Conservation (phyloP, 371 early-diverging fungal species). For the Lichtheimia hyalospora region DNA sequence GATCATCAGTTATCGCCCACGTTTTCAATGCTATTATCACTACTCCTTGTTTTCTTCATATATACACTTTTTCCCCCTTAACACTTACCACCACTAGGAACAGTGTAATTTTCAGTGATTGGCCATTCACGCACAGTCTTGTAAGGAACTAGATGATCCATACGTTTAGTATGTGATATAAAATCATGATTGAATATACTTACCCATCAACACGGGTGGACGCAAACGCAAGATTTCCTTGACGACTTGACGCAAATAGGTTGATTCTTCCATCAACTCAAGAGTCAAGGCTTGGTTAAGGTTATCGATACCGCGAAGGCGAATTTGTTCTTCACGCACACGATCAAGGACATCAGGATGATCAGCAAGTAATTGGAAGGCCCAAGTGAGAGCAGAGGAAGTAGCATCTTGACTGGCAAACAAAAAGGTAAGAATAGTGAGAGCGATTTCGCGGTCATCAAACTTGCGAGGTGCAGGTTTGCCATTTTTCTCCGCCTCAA, state of each 20-base stretch:
- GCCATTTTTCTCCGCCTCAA: slow-evolving; percentile 28
- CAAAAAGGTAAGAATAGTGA: slow-evolving; percentile 50
- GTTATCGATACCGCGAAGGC: slow-evolving; percentile 29
- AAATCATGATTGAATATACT: background rate
- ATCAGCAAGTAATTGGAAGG: slow-evolving; percentile 51
- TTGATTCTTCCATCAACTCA: slow-evolving; percentile 44
- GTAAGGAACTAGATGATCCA: slow-evolving; percentile 32
- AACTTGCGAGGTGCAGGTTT: slow-evolving; percentile 48
- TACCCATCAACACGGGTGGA: slow-evolving; percentile 54
- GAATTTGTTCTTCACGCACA: slow-evolving; percentile 42
- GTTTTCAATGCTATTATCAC: too few relatives aligned
- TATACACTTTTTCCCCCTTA: too few relatives aligned
- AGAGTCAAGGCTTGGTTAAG: slow-evolving; percentile 27
- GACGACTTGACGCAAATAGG: slow-evolving; percentile 48
- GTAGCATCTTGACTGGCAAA: slow-evolving; percentile 58
- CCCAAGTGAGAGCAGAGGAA: slow-evolving; percentile 54
- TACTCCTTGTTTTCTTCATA: too few relatives aligned
- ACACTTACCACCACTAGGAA: slow-evolving; percentile 42
- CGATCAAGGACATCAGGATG: slow-evolving; percentile 48
- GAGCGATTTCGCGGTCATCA: slow-evolving; percentile 46
- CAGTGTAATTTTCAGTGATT: slow-evolving; percentile 40
- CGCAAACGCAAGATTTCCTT: slow-evolving; percentile 51
- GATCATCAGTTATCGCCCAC: background rate
- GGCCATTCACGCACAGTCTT: slow-evolving; percentile 48
- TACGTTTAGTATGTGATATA: background rate